A percentile compares a stretch with the other conserved stretches of the same genome.
Evolutionary conservation across 352 stramenopile species (phyloP).

Genomic region (Phytophthora foliorum): DNA sequence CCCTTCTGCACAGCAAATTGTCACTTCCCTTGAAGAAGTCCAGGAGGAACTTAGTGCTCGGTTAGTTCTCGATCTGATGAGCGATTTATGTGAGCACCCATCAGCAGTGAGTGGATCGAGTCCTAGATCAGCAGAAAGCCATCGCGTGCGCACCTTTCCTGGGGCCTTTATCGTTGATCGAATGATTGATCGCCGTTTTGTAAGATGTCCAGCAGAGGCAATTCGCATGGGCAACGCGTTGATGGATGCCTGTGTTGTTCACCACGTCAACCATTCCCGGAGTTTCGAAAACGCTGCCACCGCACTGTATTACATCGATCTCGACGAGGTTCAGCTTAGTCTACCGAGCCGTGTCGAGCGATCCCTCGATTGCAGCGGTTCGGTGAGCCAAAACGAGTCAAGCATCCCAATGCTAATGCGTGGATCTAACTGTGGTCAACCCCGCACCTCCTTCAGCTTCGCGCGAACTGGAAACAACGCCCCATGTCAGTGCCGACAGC

Average conservation of each 20-base stretch:
- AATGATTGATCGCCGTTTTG: conserved; percentile 48
- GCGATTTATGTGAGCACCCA: conserved; percentile 14
- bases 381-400: conserved; percentile 25
- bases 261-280: conserved; percentile 59
- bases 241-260: conserved; percentile 67
- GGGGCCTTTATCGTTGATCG: conserved; percentile 35
- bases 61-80: conserved; percentile 33
- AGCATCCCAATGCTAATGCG: conserved; percentile 31
- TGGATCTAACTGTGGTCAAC: conserved; percentile 10
- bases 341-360: conserved; percentile 31
- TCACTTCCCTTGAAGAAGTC: conserved; percentile 36
- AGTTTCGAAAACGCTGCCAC: conserved; percentile 51
- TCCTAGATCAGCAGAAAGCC: not conserved
- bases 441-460: conserved; percentile 26
- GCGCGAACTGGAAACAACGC: conserved; percentile 14
- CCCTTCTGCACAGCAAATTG: conserved; percentile 42
- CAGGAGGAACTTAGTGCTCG: conserved; percentile 45
- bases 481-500: conserved; percentile 53
- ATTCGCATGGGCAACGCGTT: conserved; percentile 68
- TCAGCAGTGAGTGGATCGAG: conserved; percentile 7
- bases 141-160: conserved; percentile 14
- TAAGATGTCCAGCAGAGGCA: conserved; percentile 47
- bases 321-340: conserved; percentile 26
- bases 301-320: conserved; percentile 51
- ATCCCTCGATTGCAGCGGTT: conserved; percentile 10